Percentiles rank a stretch among this genome's conserved stretches.
phyloP scores from a whole-genome alignment of 2,329 filamentous ascomycete species.

The Fusarium buxicola region DNA sequence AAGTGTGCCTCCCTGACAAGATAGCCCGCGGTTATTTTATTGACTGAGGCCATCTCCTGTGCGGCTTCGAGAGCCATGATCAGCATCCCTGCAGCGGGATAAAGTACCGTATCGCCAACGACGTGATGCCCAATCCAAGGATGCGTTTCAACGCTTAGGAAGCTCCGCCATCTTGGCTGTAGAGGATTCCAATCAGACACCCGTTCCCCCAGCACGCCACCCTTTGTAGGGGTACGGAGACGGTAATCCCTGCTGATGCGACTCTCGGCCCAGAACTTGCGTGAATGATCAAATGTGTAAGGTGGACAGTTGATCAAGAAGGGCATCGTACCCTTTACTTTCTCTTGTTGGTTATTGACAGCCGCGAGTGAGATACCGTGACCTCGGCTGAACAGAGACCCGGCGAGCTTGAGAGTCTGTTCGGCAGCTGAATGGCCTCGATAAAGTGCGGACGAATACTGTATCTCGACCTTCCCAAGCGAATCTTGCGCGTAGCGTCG shows the following conservation, averaged over 20 bases:
- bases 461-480: slow-evolving; percentile 8
- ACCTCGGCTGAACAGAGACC: slow-evolving; percentile 5
- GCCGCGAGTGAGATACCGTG: not conserved
- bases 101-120: slow-evolving; percentile 15
- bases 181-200: slow-evolving; percentile 36
- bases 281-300: slow-evolving; percentile 12
- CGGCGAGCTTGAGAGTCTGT: not conserved
- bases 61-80: slow-evolving; percentile 60
- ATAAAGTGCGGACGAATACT: not conserved
- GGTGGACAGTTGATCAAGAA: slow-evolving; percentile 6
- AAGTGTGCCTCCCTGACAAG: not conserved
- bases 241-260: slow-evolving; percentile 46
- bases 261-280: slow-evolving; percentile 52
- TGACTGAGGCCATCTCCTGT: not conserved
- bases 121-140: slow-evolving; percentile 56
- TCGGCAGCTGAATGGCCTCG: not conserved
- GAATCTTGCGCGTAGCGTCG: slow-evolving; percentile 34
- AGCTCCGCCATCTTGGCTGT: slow-evolving; percentile 45
- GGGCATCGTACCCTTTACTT: not conserved
- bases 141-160: slow-evolving; percentile 35
- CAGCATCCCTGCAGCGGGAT: slow-evolving; percentile 50
- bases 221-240: slow-evolving; percentile 46
- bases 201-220: slow-evolving; percentile 54
- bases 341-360: not conserved
- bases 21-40: not conserved